Base-by-base conservation (phyloP, 148 eudicot species). In the Rhododendron ovatum region DNA sequence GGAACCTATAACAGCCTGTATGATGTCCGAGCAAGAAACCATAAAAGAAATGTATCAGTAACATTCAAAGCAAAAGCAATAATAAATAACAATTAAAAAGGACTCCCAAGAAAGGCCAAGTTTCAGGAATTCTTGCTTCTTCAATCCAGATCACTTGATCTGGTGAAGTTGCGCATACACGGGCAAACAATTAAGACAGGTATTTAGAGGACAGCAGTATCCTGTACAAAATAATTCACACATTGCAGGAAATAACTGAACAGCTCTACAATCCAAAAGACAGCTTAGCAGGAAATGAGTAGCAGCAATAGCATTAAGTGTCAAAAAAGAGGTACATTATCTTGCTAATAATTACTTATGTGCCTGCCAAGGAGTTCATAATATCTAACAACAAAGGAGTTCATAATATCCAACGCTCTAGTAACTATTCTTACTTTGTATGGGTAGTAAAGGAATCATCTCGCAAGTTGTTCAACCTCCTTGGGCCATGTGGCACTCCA, bases 401-500 rank as follows among this genome's bases (percentile, higher is more conserved):
- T n/a, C n/a, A n/a, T n/a, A n/a, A n/a, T n/a, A n/a, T n/a, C n/a
- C n/a, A n/a, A n/a, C n/a, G n/a, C 43, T 55, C 50, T 15, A 14
- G 12, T 3, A 75, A 24, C 41, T 8, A 28, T 45, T n/a, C 90
- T 91, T 92, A 94, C 98, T 89, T 95, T 96, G 87, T 96, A 96
- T 35, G 99, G 93, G 80, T 94, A 93, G 87, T 90, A 91, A n/a
- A 95, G 93, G 80, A 91, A 93, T 59, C 90, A 87, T 81, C 94
- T 91, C 74, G 99, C 99, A 85, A 96, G 95, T 83, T 91, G 96
- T 86, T 95, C 98, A 90, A 96, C 99, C 90, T 96, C 99, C 93
- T 96, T 96, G 37, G 99, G 99, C 99, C 99, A 96, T 71, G 98
- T 96, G 78, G 99, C 98, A 92, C 98, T 96, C 98, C 98, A 96